These are phyloP conservation scores for Aschersonia sp. DNA, from an alignment of 2,329 filamentous ascomycete genomes.

Conservation along the genomic window DNA sequence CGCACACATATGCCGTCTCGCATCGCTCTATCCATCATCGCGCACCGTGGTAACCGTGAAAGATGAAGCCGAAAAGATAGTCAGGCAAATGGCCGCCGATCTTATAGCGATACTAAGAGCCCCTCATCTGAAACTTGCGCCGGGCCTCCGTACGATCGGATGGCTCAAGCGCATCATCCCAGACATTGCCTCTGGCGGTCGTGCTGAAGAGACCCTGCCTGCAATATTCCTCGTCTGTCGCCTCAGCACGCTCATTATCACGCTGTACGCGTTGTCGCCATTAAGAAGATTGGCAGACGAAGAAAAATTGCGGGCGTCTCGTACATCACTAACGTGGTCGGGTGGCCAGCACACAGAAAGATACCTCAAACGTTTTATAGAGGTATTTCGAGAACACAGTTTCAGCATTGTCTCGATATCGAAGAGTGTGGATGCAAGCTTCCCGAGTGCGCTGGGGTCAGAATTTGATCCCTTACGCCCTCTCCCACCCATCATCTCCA, in stretches of 20 bases:
- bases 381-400: conserved; percentile 94
- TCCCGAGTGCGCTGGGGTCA: conserved; percentile 8
- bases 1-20: conserved; percentile 79
- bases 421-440: conserved; percentile 54
- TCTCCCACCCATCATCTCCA: conserved; percentile 63
- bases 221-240: conserved; percentile 80
- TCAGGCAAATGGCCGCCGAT: conserved; percentile 77
- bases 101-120: conserved; percentile 64
- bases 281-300: conserved; percentile 81
- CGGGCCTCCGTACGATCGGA: conserved; percentile 77
- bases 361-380: conserved; percentile 88
- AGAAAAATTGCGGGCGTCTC: conserved; percentile 42
- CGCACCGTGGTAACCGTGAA: conserved; percentile 59
- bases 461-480: conserved; percentile 29
- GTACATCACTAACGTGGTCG: conserved; percentile 34
- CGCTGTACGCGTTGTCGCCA: conserved; percentile 71
- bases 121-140: conserved; percentile 72
- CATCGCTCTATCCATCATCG: conserved; percentile 69
- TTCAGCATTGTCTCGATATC: conserved; percentile 94
- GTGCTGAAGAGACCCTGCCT: conserved; percentile 53
- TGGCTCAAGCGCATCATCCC: conserved; percentile 81
- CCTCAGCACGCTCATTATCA: conserved; percentile 62
- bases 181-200: conserved; percentile 37
- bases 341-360: conserved; percentile 85
- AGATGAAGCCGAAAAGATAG: conserved; percentile 67